These are phyloP conservation scores for Aquilaria malaccensis DNA, from an alignment of 345 rosid species.

Conservation along the genomic window DNA sequence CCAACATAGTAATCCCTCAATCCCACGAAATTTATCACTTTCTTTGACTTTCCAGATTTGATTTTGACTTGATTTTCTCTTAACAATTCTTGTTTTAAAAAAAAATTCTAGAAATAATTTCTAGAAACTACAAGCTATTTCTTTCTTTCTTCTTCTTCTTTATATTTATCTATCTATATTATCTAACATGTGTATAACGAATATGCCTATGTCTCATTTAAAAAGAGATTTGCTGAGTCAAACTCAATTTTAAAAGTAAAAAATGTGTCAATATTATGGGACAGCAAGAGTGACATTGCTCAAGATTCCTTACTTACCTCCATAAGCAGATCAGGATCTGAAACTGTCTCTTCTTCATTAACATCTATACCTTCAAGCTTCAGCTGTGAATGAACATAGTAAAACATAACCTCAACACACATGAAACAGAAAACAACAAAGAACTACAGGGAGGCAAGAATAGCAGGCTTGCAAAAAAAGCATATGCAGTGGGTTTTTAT, in stretches of 20 bases:
- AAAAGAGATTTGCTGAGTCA: background rate
- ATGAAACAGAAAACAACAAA: background rate
- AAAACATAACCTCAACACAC: conserved; percentile 4
- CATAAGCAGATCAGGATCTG: conserved; percentile 62
- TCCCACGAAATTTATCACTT: background rate
- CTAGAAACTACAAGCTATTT: background rate
- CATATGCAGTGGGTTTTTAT: background rate
- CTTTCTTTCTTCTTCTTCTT: too few relatives aligned
- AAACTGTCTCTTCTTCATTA: conserved; percentile 85
- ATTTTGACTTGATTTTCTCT: too few relatives aligned
- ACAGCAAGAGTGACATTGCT: background rate
- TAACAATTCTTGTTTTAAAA: too few relatives aligned
- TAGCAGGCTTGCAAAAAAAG: conserved; percentile 3
- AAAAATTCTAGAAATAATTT: background rate
- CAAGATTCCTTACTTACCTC: conserved; percentile 41
- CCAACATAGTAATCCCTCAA: background rate
- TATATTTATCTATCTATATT: too few relatives aligned
- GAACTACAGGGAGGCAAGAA: background rate
- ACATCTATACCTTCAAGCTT: conserved; percentile 65
- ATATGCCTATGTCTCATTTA: background rate
- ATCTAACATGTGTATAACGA: too few relatives aligned
- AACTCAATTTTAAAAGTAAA: background rate
- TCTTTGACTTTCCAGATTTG: background rate
- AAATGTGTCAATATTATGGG: conserved; percentile 1
- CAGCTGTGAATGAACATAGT: conserved; percentile 32